phyloP scores from a whole-genome alignment of 352 stramenopile species.

The Lagenidium giganteum region DNA sequence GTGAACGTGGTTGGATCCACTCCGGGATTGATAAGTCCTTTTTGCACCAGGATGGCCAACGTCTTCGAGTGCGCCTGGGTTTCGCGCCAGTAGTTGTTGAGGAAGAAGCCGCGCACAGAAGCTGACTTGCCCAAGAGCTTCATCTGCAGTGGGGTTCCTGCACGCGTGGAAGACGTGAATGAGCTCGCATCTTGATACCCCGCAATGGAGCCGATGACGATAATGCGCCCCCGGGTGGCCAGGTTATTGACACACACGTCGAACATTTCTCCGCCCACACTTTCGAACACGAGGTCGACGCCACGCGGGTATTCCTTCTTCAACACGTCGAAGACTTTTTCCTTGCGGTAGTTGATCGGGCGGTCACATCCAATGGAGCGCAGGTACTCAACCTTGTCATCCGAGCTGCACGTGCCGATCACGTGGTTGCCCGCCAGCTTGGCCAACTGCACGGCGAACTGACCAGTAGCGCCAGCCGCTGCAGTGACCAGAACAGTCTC shows the following conservation, averaged over 20 bases:
- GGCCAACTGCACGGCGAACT: conserved; percentile 70
- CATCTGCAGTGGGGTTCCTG: conserved; percentile 20
- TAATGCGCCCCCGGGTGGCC: conserved; percentile 25
- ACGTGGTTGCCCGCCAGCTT: conserved; percentile 64
- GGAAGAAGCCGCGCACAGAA: conserved; percentile 36
- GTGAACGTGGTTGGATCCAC: conserved; percentile 36
- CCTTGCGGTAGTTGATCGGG: conserved; percentile 74
- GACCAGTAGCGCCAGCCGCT: conserved; percentile 49
- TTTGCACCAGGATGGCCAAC: conserved; percentile 37
- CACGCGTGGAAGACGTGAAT: conserved; percentile 32
- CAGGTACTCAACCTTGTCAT: conserved; percentile 77
- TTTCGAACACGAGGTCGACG: conserved; percentile 44
- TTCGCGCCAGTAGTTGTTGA: conserved; percentile 29
- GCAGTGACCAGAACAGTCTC: conserved; percentile 43
- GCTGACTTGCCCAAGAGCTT: conserved; percentile 38
- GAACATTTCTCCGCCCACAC: conserved; percentile 38
- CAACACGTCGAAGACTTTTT: conserved; percentile 34
- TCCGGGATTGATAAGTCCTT: conserved; percentile 26
- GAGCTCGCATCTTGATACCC: conserved; percentile 43
- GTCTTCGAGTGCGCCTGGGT: conserved; percentile 30
- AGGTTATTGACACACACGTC: conserved; percentile 27
- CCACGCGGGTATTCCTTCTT: conserved; percentile 43
- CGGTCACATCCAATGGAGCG: conserved; percentile 45
- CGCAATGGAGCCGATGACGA: conserved; percentile 36
- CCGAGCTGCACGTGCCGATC: conserved; percentile 61